A percentile compares a stretch with the other conserved stretches of the same genome.
Conservation (phyloP, 2,329 filamentous ascomycete species). For the Cladophialophora exuberans region DNA sequence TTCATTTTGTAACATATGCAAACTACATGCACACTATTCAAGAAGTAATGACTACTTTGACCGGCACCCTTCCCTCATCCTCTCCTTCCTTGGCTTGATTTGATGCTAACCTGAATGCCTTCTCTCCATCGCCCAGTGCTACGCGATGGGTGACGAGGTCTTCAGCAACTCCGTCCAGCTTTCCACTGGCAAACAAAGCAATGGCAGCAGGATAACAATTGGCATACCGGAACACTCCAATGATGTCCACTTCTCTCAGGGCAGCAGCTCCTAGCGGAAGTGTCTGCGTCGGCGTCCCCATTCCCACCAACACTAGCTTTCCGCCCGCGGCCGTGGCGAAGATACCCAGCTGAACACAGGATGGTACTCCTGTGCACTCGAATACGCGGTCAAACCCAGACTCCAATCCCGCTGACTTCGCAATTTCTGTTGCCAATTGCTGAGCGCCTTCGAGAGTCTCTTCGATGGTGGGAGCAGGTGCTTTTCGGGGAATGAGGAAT, state of each 20-base stretch:
- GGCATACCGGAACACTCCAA: constrained; percentile 62
- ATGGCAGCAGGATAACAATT: constrained; percentile 60
- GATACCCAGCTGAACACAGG: constrained; percentile 50
- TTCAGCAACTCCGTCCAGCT: constrained; percentile 52
- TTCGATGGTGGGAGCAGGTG: constrained; percentile 40
- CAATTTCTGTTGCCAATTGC: constrained; percentile 39
- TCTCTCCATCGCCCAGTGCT: constrained; percentile 51
- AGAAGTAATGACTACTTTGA: constrained; percentile 54
- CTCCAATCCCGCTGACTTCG: constrained; percentile 33
- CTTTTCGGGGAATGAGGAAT: constrained; percentile 40
- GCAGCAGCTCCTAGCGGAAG: constrained; percentile 59
- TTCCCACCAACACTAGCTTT: constrained; percentile 59
- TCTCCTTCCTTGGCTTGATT: constrained; percentile 56
- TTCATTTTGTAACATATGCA: not conserved
- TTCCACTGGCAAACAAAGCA: constrained; percentile 54
- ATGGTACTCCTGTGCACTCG: constrained; percentile 50
- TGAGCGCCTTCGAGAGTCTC: constrained; percentile 45
- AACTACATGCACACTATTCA: constrained; percentile 18
- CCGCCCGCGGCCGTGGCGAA: constrained; percentile 53
- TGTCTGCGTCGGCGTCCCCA: constrained; percentile 60
- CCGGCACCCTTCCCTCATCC: constrained; percentile 55
- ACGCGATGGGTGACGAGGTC: constrained; percentile 59
- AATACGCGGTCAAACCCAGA: constrained; percentile 49
- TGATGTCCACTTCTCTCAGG: constrained; percentile 59
- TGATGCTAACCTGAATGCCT: constrained; percentile 49